Evolutionary conservation across 768 basidiomycete species (phyloP).

Genomic region (Harrya chromipes): DNA sequence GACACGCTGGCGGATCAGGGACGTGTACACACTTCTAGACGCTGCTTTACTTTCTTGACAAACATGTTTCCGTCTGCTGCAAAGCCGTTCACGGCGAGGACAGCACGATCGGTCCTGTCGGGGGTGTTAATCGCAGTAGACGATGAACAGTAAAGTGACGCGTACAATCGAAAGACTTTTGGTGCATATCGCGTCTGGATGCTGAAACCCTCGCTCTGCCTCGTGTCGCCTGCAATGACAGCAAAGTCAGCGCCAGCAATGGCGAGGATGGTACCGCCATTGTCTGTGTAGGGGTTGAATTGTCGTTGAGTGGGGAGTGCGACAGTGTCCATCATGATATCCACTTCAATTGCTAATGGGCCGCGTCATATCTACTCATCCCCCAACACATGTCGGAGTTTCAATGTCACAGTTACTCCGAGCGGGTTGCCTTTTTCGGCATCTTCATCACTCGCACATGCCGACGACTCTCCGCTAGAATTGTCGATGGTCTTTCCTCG

Average conservation of each 20-base stretch:
- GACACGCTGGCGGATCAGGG: background rate
- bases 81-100: conserved; percentile 95
- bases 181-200: conserved; percentile 98
- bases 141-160: background rate
- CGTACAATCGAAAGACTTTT: conserved; percentile 92
- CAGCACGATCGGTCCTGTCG: conserved; percentile 83
- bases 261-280: conserved; percentile 95
- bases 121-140: background rate
- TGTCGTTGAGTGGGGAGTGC: conserved; percentile 50
- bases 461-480: no score
- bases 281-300: conserved; percentile 90
- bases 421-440: no score
- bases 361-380: conserved; percentile 8
- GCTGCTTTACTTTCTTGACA: conserved; percentile 93
- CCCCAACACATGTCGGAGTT: conserved; percentile 1
- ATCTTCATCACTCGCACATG: no score
- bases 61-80: conserved; percentile 98
- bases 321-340: conserved; percentile 37
- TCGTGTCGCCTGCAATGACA: conserved; percentile 94
- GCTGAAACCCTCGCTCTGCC: conserved; percentile 95
- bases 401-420: background rate
- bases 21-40: conserved; percentile 73
- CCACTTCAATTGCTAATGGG: background rate
- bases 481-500: no score
- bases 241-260: conserved; percentile 92